Evolutionary conservation across 2,329 filamentous ascomycete species (phyloP).

Genomic region (Fusarium musae): DNA sequence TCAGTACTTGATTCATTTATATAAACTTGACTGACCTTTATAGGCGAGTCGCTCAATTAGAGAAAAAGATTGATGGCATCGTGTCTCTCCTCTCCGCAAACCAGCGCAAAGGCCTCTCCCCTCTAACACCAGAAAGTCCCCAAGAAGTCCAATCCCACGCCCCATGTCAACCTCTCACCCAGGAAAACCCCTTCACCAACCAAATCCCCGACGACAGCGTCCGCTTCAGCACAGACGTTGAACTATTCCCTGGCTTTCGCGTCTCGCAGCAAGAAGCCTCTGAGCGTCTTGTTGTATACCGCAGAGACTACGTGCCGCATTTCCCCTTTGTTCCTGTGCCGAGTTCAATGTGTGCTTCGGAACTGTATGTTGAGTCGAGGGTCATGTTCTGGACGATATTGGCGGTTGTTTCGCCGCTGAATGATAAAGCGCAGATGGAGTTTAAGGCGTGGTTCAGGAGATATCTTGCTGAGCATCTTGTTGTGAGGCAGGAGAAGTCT

Average conservation of each 20-base stretch:
- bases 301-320: constrained; percentile 46
- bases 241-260: constrained; percentile 51
- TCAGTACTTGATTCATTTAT: constrained; percentile 15
- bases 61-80: constrained; percentile 55
- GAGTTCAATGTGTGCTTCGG: constrained; percentile 33
- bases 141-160: constrained; percentile 3
- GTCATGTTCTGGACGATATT: constrained; percentile 55
- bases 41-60: constrained; percentile 52
- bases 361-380: constrained; percentile 47
- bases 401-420: constrained; percentile 48
- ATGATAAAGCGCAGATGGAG: constrained; percentile 46
- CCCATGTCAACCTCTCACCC: neutral
- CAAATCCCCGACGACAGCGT: neutral
- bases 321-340: constrained; percentile 55
- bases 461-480: constrained; percentile 51
- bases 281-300: constrained; percentile 49
- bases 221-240: constrained; percentile 15
- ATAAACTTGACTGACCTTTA: neutral
- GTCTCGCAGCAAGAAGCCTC: constrained; percentile 50
- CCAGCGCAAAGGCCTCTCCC: constrained; percentile 41
- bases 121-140: constrained; percentile 42
- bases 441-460: constrained; percentile 52
- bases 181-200: neutral
- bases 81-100: constrained; percentile 51
- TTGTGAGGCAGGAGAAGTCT: constrained; percentile 51